Evolutionary conservation across 306 rosid genomes (phyloP), one percentile per base, ranked within the genome.

Genomic region (Notholithocarpus densiflorus): DNA sequence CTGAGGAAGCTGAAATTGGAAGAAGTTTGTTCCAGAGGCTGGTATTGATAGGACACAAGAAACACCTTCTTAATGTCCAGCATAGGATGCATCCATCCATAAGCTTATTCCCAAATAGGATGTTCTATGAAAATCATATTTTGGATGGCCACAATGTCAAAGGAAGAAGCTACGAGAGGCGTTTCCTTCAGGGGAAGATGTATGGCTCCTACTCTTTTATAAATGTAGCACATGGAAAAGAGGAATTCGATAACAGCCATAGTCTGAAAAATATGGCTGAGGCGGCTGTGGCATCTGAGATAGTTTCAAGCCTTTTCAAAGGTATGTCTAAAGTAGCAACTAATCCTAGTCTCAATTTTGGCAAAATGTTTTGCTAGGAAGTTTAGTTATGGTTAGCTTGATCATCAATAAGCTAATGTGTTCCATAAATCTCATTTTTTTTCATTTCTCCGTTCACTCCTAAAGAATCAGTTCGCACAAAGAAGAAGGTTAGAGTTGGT

Each of bases 71-170:
- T 19, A 71, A 74, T 73, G 66, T 86, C 20, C 89, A 82, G 51
- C 77, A 86, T 71, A 80, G 84, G 80, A 80, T 86, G 89, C 84
- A 82, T 77, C 80, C 82, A 24, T 82, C 87, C 23, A 86, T 86
- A 56, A 86, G 87, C 77, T 48, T 64, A 56, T 86, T 79, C 59
- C 89, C 87, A 0, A 86, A 86, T 1, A n/a, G 10, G 56, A 80
- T 79, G 75, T 86, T 82, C 82, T 86, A 86, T 2, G 1, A 29
- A 1, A 66, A 74, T 13, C 31, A 60, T 68, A 62, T 82, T 68
- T 8, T 55, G 73, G 64, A 83, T 21, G 84, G 81, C 43, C 29
- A 66, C 12, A 80, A 71, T 80, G 84, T 86, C 20, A 68, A 37
- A 31, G 76, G 18, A 24, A 66, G 68, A 64, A 74, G 70, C 37